phyloP scores from a whole-genome alignment of 2,329 filamentous ascomycete species.

The Calonectria multiphialidica region DNA sequence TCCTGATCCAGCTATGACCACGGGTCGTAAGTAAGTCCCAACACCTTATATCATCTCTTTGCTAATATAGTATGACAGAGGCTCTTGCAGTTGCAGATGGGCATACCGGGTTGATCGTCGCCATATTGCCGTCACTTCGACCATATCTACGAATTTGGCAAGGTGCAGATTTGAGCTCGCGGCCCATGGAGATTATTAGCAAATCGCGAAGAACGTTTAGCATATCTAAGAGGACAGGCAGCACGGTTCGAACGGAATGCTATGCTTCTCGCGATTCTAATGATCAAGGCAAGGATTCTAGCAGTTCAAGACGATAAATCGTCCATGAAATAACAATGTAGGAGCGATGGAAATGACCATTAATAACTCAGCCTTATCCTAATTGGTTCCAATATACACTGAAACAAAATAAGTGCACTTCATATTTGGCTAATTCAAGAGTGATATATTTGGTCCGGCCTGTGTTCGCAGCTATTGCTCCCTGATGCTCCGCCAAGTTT shows the following conservation, averaged over 20 bases:
- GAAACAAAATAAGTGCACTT: no score
- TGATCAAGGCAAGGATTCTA: background rate
- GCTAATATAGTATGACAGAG: background rate
- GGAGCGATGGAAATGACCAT: no score
- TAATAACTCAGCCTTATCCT: background rate
- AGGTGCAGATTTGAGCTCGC: background rate
- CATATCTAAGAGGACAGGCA: background rate
- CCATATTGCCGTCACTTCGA: background rate
- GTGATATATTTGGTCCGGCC: no score
- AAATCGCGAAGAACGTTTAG: background rate
- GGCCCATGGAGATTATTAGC: background rate
- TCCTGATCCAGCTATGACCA: background rate
- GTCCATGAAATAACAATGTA: background rate
- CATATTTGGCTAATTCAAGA: no score
- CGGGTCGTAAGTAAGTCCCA: background rate
- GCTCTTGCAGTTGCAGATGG: background rate
- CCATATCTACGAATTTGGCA: background rate
- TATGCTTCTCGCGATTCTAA: background rate
- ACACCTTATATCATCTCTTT: no score
- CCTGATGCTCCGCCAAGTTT: background rate
- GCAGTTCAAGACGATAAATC: background rate
- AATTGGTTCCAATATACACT: no score
- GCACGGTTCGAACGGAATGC: background rate
- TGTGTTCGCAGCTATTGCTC: background rate
- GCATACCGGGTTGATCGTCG: background rate